Base-by-base conservation (phyloP, 1,284 basidiomycete genomes). In the Irpex sp. region DNA sequence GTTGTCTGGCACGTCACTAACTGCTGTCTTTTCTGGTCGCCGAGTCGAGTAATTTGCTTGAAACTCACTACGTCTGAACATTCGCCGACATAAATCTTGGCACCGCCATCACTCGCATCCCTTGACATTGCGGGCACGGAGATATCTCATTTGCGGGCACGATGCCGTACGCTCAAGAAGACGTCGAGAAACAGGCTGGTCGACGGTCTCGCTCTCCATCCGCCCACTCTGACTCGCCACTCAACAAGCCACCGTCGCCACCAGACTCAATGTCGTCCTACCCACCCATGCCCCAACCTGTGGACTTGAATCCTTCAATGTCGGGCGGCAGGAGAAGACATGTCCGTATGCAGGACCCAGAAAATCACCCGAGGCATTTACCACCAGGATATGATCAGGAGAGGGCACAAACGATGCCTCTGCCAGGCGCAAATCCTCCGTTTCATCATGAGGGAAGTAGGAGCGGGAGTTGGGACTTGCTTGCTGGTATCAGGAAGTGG, bases 401-500 rank as follows among this genome's bases (percentile, higher is more conserved):
- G 59, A 66, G 67, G 57, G 66, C 66, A 15, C 34, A 68, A 65
- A 60, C 63, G 58, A 67, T 63, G 64, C 66, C 68, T 34, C 64
- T 65, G 56, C 70, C 70, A 31, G 57, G 44, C 4, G 40, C 40
- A 38, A 60, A 64, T 6, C 65, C 63, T 59, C 63, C 58, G 54
- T 56, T 44, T 44, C 63, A 62, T 49, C 55, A 31, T 40, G 31
- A 58, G 47, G 52, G 52, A 17, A 68, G 69, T 60, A 59, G 71
- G 60, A 71, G 65, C 67, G 69, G 66, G 38, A 86, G 82, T 72
- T 86, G 84, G 85, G 85, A 84, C 69, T 58, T 85, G 57, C 74
- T 84, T 19, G 75, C 78, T 59, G 83, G 84, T n/a, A 76, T 83
- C 65, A 80, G 77, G 71, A 85, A 79, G 73, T 75, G 82, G 49